Conservation (phyloP, 106 monocot species). For the Agapanthus africanus region DNA sequence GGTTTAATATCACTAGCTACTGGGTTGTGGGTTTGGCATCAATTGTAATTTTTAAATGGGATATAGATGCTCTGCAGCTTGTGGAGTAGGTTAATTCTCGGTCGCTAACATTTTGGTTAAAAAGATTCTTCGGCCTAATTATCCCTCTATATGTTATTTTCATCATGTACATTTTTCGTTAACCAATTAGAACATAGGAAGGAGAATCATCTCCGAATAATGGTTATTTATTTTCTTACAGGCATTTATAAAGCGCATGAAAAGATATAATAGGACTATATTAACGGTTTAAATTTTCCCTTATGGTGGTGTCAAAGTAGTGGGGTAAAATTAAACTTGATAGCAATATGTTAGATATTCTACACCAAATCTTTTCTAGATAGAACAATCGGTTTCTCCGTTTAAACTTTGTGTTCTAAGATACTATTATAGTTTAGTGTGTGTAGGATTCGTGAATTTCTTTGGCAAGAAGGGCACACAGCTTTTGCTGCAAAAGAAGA, state of each 20-base stretch:
- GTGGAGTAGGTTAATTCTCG: no score
- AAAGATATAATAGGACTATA: neutral
- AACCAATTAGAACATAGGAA: neutral
- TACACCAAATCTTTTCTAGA: neutral
- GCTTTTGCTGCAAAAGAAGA: conserved; percentile 93
- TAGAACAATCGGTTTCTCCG: neutral
- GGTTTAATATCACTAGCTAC: no score
- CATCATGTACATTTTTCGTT: neutral
- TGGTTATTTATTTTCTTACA: neutral
- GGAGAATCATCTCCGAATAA: neutral
- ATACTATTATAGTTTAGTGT: neutral
- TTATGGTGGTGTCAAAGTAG: neutral
- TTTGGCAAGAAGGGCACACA: conserved; percentile 98
- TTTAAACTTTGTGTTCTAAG: neutral
- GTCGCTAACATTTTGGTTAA: no score
- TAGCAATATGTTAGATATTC: neutral
- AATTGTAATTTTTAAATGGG: no score
- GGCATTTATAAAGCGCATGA: neutral
- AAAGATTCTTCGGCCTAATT: no score
- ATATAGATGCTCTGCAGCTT: no score
- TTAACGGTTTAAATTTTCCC: neutral
- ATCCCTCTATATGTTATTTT: no score
- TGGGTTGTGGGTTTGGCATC: no score
- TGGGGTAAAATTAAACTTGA: neutral
- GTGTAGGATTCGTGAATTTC: conserved; percentile 86